phyloP scores from a whole-genome alignment of 164 flowering plant genomes.

The Liquidambar formosana region DNA sequence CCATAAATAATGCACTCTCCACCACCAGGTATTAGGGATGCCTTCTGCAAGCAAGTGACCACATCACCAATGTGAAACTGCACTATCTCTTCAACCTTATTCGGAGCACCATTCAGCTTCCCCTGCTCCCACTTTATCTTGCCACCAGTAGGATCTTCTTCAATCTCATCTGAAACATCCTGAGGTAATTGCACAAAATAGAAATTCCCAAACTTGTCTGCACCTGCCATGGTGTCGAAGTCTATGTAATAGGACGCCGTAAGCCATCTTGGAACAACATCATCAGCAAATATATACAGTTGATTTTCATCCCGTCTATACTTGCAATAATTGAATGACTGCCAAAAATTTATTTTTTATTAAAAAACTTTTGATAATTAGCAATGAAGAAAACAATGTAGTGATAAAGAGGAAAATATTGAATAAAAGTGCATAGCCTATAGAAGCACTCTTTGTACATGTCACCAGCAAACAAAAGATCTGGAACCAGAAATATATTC shows the following conservation, averaged over 20 bases:
- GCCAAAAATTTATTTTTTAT: too few species aligned
- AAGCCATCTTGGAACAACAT: constrained; percentile 95
- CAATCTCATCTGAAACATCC: constrained; percentile 97
- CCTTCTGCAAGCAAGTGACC: constrained; percentile 88
- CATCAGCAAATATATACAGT: constrained; percentile 97
- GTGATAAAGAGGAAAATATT: neutral
- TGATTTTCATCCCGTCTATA: constrained; percentile 97
- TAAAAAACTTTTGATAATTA: neutral
- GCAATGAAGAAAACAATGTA: neutral
- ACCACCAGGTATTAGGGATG: constrained; percentile 95
- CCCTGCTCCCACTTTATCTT: constrained; percentile 99
- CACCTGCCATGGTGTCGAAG: constrained; percentile 98
- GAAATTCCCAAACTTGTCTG: constrained; percentile 94
- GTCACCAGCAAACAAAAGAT: too few species aligned
- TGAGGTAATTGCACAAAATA: constrained; percentile 92
- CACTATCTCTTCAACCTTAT: constrained; percentile 94
- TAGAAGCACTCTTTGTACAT: too few species aligned
- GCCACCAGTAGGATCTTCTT: constrained; percentile 99
- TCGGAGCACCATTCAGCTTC: constrained; percentile 97
- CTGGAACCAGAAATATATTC: too few species aligned
- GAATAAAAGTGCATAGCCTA: neutral
- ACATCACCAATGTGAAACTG: constrained; percentile 98
- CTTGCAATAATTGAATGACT: constrained; percentile 99
- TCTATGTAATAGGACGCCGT: constrained; percentile 90
- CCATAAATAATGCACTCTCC: constrained; percentile 93